Evolutionary conservation across 768 basidiomycete genomes (phyloP).

Genomic region (Pisolithus microcarpus): DNA sequence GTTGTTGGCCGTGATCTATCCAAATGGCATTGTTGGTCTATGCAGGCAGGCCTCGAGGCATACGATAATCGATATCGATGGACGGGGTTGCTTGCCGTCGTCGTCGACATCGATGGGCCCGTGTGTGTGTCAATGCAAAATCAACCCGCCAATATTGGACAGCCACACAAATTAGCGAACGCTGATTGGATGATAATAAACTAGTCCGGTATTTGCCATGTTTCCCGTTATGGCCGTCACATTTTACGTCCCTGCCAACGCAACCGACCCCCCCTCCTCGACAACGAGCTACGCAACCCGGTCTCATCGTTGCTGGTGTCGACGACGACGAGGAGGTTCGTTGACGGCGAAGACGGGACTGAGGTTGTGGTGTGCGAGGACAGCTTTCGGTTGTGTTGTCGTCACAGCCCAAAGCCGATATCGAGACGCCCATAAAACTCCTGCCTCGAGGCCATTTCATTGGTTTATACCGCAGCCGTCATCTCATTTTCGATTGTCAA

Average conservation of each 20-base stretch:
- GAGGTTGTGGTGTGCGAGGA: too few relatives aligned
- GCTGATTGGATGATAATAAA: not conserved
- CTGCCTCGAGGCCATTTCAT: conserved; percentile 15
- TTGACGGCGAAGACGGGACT: not conserved
- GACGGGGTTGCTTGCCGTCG: too few relatives aligned
- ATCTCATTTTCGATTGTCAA: conserved; percentile 4
- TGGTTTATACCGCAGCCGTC: conserved; percentile 3
- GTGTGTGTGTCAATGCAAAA: too few relatives aligned
- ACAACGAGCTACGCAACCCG: not conserved
- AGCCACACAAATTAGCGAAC: not conserved
- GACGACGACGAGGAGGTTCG: not conserved
- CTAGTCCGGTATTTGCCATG: not conserved
- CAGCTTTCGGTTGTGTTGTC: too few relatives aligned
- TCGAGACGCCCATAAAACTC: conserved; percentile 9
- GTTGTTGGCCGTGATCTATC: not conserved
- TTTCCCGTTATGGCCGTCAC: not conserved
- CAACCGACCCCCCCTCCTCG: too few relatives aligned
- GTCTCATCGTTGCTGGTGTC: not conserved
- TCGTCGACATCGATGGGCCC: too few relatives aligned
- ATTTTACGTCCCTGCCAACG: too few relatives aligned
- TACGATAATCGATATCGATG: too few relatives aligned
- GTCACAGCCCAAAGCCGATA: too few relatives aligned
- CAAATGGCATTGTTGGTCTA: too few relatives aligned
- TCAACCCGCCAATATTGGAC: too few relatives aligned
- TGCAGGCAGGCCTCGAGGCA: too few relatives aligned